Base-by-base conservation (phyloP, 768 basidiomycete genomes). In the Pleurotus salmoneostramineus region DNA sequence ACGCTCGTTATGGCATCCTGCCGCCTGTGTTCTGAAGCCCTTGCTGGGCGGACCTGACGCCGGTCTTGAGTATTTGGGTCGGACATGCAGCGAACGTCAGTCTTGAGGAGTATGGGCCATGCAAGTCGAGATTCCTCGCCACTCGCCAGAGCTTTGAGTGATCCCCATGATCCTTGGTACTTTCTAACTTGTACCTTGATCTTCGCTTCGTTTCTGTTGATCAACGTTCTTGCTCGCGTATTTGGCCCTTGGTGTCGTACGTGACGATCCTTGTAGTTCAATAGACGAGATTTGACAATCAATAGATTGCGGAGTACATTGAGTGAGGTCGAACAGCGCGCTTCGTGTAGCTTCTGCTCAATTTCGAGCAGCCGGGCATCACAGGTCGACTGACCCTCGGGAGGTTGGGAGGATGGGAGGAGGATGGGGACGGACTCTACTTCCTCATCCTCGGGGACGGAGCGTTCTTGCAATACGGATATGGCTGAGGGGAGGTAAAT, bases 121-220 rank as follows among this genome's bases (percentile, higher is more conserved):
- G 14, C n/a, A 6, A 49, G 45, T 27, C 10, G n/a, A 17, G 4
- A 33, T 34, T 56, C 47, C 14, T 42, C 47, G 6, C 32, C 32
- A 55, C 17, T 8, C 31, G 50, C 56, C 42, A 57, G 37, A 15
- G 4, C 21, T 12, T 11, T 14, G 12, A 57, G 34, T 55, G 46
- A 50, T 14, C 11, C 32, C 31, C 48, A 42, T 35, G 56, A 45
- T 27, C 10, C 21, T 11, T 42, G 15, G 46, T 32, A 57, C 32
- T 42, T 49, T 8, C 12, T 48, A 11, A 46, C 56, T n/a, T 33
- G 47, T 14, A 15, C 14, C 15, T 21, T 51, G 46, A 50, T 57
- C 47, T 57, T 57, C 14, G 14, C 56, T 33, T 54, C 56, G 33
- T 55, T 33, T 11, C 56, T 50, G 27, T 32, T 40, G 33, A 57